Conservation (phyloP, 441 rosid genomes). For the Francoa sonchifolia region DNA sequence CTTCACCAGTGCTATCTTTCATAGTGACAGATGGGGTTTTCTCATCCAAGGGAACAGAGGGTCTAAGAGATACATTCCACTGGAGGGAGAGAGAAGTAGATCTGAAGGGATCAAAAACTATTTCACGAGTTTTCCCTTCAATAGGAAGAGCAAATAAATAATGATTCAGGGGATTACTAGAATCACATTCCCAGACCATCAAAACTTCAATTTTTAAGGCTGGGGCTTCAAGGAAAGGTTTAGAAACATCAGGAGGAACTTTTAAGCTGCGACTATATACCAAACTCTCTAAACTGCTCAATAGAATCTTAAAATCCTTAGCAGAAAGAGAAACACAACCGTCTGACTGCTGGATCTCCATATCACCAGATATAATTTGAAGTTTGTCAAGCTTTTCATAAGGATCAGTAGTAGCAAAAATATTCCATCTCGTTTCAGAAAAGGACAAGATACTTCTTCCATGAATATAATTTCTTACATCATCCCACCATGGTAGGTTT, state of each 20-base stretch:
- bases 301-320: constrained; percentile 64
- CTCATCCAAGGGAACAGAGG: constrained; percentile 24
- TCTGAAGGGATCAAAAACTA: constrained; percentile 88
- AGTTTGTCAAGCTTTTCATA: constrained; percentile 90
- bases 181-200: constrained; percentile 94
- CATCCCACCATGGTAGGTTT: constrained; percentile 99
- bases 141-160: constrained; percentile 77
- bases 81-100: constrained; percentile 87
- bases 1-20: constrained; percentile 21
- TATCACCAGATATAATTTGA: constrained; percentile 46
- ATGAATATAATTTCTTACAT: constrained; percentile 87
- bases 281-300: constrained; percentile 91
- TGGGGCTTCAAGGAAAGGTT: constrained; percentile 69
- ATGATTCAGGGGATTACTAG: constrained; percentile 89
- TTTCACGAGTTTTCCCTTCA: constrained; percentile 79
- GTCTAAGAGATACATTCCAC: constrained; percentile 81
- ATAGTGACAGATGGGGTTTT: constrained; percentile 30
- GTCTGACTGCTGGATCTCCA: constrained; percentile 94
- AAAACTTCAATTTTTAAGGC: constrained; percentile 68
- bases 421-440: constrained; percentile 56
- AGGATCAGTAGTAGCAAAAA: constrained; percentile 94
- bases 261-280: constrained; percentile 52
- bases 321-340: constrained; percentile 65
- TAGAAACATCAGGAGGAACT: constrained; percentile 38
- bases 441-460: constrained; percentile 60